Conservation (phyloP, 371 early-diverging fungal genomes). For the Mucor plumbeus region DNA sequence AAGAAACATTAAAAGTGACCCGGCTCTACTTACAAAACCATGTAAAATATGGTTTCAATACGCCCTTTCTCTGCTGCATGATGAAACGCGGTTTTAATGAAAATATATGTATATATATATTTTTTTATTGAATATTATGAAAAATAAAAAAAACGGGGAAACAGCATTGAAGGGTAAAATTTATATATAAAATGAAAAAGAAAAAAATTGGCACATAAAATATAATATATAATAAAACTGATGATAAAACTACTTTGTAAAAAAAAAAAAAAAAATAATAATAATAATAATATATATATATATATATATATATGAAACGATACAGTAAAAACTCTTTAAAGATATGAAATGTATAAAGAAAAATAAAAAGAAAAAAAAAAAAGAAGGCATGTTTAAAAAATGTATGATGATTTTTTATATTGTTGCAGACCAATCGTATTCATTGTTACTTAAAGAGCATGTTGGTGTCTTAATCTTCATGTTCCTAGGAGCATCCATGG, state of each 20-base stretch:
- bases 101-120: neutral
- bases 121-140: neutral
- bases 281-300: too few species aligned
- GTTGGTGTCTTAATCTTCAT: neutral
- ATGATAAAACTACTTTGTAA: neutral
- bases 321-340: neutral
- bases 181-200: neutral
- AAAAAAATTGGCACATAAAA: constrained; percentile 4
- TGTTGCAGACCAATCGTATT: constrained; percentile 7
- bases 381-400: neutral
- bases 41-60: neutral
- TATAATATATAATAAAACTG: constrained; percentile 4
- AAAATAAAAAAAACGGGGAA: too few species aligned
- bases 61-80: neutral
- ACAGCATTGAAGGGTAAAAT: neutral
- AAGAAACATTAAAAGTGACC: neutral
- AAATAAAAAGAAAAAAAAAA: neutral
- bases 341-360: neutral
- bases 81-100: constrained; percentile 7
- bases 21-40: neutral
- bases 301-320: constrained; percentile 9
- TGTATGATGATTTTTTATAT: neutral
- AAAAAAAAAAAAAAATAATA: too few species aligned
- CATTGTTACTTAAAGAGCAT: neutral
- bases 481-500: constrained; percentile 8